Base-by-base conservation (phyloP, 257 asterid genomes). In the Agastache rugosa region DNA sequence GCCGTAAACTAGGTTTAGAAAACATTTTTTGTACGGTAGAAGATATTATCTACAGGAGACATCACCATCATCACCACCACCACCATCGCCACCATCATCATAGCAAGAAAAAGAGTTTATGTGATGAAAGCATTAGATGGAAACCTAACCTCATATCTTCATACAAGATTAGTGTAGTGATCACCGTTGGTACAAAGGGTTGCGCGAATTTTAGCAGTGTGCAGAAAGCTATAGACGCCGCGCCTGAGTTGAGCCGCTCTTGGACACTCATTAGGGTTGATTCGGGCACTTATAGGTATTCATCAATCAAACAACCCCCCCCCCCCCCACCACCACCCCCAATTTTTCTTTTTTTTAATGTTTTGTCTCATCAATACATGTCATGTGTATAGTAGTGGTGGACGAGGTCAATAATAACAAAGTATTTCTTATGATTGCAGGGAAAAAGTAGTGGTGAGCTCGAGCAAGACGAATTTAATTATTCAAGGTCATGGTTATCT, bases 171-270 rank as follows among this genome's bases (percentile, higher is more conserved):
- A 75, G 81, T 14, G 59, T 35, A 37, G 92, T 93, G 41, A 41
- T 83, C n/a, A 91, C 90, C 0, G 97, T 93, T 3, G 93, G 78
- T 70, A 62, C 53, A 23, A 88, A 74, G 62, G 96, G 95, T 6
- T 93, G 97, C 66, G 95, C 83, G n/a, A 87, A 87, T 79, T 93
- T 88, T 69, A 90, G 87, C 80, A 86, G 85, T 55, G 73, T 90
- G 39, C 97, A 93, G 71, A 83, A 86, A 72, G 98, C 98, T 1
- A 78, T 93, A 22, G 96, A 93, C 41, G 82, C 88, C 2, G 78
- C 77, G 62, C 93, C 95, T 16, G 94, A 90, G 80, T 63, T 74
- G 14, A 85, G 87, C 72, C 42, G 75, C 12, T 41, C 83, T 61
- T 80, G 79, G 78, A 85, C 91, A 4, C 92, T 93, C 14, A 85